Conservation (phyloP, 2,329 filamentous ascomycete genomes). For the Phyllosticta ampelicida region DNA sequence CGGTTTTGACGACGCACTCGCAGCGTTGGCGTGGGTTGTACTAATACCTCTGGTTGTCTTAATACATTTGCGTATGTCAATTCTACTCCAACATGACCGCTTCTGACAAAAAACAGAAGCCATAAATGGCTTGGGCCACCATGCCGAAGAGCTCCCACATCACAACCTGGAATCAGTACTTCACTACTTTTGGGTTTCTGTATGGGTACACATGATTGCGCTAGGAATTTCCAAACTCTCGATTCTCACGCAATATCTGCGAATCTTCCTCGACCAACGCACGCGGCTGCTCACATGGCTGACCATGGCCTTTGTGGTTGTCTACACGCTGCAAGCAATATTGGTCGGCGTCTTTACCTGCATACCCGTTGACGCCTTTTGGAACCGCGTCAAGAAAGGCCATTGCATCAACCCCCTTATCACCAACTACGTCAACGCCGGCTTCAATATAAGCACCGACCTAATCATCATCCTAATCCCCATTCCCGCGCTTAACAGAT, state of each 20-base stretch:
- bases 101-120: conserved; percentile 14
- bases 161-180: conserved; percentile 20
- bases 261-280: conserved; percentile 14
- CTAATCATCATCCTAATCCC: conserved; percentile 18
- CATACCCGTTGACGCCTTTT: conserved; percentile 24
- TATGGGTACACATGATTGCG: conserved; percentile 24
- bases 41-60: conserved; percentile 3
- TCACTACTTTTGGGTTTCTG: conserved; percentile 21
- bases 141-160: conserved; percentile 9
- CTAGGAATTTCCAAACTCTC: conserved; percentile 17
- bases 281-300: conserved; percentile 13
- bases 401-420: conserved; percentile 16
- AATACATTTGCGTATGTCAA: conserved; percentile 1
- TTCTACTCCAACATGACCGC: neutral
- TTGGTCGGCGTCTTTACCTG: conserved; percentile 27
- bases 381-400: conserved; percentile 19
- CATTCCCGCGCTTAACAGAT: conserved; percentile 14
- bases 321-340: conserved; percentile 14
- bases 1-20: conserved; percentile 4
- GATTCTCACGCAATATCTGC: conserved; percentile 16
- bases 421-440: neutral
- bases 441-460: conserved; percentile 13
- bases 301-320: conserved; percentile 6
- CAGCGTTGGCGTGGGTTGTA: neutral
- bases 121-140: conserved; percentile 22